Percentiles rank a stretch among this genome's conserved stretches.
Conservation (phyloP, 495 filamentous ascomycete species). For the Venustampulla echinocandica region DNA sequence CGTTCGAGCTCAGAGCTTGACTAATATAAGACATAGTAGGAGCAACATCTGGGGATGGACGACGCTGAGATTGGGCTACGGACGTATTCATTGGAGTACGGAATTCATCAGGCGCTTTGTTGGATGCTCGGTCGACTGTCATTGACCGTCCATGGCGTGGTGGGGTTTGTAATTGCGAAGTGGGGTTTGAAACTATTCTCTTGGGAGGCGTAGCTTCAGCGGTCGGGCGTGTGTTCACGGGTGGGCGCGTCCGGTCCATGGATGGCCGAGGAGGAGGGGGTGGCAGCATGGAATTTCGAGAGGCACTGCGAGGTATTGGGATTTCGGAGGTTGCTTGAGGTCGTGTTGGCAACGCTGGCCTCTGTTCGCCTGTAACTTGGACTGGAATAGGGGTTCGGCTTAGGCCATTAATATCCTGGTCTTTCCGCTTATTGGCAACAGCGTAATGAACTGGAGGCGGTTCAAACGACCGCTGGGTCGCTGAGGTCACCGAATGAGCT, state of each 20-base stretch:
- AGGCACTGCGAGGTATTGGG: conserved; percentile 18
- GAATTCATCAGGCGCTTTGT: conserved; percentile 30
- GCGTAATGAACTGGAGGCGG: conserved; percentile 43
- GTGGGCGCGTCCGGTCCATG: conserved; percentile 24
- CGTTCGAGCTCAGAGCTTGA: conserved; percentile 1
- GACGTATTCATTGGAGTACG: conserved; percentile 6
- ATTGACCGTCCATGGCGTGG: conserved; percentile 40
- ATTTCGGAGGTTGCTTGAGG: conserved; percentile 30
- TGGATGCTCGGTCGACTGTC: conserved; percentile 36
- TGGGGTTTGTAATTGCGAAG: conserved; percentile 28
- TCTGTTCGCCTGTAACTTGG: conserved; percentile 36
- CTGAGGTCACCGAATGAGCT: neutral
- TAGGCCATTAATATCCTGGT: conserved; percentile 30
- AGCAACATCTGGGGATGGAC: conserved; percentile 9
- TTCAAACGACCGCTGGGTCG: conserved; percentile 27
- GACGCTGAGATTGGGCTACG: neutral
- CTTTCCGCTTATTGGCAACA: conserved; percentile 24
- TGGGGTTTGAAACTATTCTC: conserved; percentile 40
- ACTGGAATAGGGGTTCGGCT: conserved; percentile 24
- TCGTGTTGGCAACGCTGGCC: conserved; percentile 55
- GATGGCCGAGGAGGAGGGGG: conserved; percentile 40
- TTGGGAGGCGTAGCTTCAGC: conserved; percentile 36
- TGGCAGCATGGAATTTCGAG: conserved; percentile 24
- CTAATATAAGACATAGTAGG: conserved; percentile 10
- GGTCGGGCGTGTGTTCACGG: conserved; percentile 3